Evolutionary conservation across 1,139 yeast species (phyloP).

Genomic region (Lodderomyces beijingensis): DNA sequence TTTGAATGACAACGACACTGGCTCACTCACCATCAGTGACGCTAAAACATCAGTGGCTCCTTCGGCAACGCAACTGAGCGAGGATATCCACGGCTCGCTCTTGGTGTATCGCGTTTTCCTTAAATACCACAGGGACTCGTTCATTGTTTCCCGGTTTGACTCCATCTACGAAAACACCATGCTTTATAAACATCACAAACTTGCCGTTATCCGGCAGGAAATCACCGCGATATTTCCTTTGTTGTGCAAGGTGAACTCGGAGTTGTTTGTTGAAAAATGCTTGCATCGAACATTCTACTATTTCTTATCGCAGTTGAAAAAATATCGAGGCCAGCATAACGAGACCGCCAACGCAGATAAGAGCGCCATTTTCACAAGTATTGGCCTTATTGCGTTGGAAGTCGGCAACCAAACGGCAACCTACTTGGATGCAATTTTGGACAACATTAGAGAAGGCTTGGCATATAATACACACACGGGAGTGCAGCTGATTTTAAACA

Average conservation of each 20-base stretch:
- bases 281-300: slow-evolving; percentile 77
- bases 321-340: slow-evolving; percentile 47
- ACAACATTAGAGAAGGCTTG: slow-evolving; percentile 78
- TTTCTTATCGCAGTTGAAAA: slow-evolving; percentile 73
- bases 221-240: slow-evolving; percentile 79
- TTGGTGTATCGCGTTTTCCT: slow-evolving; percentile 79
- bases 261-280: slow-evolving; percentile 73
- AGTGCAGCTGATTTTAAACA: slow-evolving; percentile 41
- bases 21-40: slow-evolving; percentile 6
- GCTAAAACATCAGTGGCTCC: slow-evolving; percentile 8
- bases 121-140: slow-evolving; percentile 59
- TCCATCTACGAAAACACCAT: slow-evolving; percentile 74
- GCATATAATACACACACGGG: slow-evolving; percentile 40
- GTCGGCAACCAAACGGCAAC: slow-evolving; percentile 87
- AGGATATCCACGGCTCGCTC: slow-evolving; percentile 79
- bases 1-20: slow-evolving; percentile 23
- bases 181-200: slow-evolving; percentile 73
- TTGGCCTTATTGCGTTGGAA: slow-evolving; percentile 80
- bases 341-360: slow-evolving; percentile 54
- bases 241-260: slow-evolving; percentile 74
- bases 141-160: slow-evolving; percentile 52
- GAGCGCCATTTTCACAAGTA: slow-evolving; percentile 72
- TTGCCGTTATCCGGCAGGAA: slow-evolving; percentile 73
- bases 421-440: slow-evolving; percentile 80
- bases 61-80: slow-evolving; percentile 42